Conservation (phyloP, 768 basidiomycete species). For the Pleurotus citrinopileatus region DNA sequence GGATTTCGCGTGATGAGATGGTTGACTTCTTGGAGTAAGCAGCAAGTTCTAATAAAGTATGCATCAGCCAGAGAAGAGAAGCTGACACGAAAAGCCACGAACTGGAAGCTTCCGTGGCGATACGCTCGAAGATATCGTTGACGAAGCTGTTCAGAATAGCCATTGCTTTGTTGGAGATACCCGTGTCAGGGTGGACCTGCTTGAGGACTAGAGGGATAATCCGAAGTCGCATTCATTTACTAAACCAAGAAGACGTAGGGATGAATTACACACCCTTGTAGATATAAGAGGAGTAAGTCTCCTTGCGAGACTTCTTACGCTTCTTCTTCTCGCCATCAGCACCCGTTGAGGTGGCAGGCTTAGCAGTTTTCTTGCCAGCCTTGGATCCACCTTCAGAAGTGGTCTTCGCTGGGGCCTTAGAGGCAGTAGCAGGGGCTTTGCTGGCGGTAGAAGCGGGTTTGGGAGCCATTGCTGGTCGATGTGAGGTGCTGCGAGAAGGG, state of each 20-base stretch:
- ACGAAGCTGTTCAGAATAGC: conserved; percentile 83
- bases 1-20: conserved; percentile 97
- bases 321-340: conserved; percentile 84
- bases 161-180: conserved; percentile 91
- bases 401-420: conserved; percentile 71
- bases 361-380: conserved; percentile 76
- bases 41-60: conserved; percentile 73
- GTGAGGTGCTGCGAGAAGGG: conserved; percentile 12
- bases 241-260: neutral
- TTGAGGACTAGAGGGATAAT: conserved; percentile 74
- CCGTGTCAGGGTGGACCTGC: conserved; percentile 91
- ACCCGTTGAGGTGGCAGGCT: conserved; percentile 34
- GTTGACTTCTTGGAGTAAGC: conserved; percentile 98
- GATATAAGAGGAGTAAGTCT: conserved; percentile 94
- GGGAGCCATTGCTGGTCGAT: conserved; percentile 58
- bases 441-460: conserved; percentile 82
- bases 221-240: neutral
- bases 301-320: conserved; percentile 84
- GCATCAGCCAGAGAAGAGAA: neutral
- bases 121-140: conserved; percentile 84
- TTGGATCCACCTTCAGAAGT: conserved; percentile 53
- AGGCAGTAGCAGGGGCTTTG: conserved; percentile 65
- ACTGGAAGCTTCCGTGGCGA: conserved; percentile 90
- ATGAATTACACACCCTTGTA: conserved; percentile 67
- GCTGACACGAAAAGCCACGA: conserved; percentile 24